phyloP scores from a whole-genome alignment of 257 asterid species.

The Leptodermis oblonga region DNA sequence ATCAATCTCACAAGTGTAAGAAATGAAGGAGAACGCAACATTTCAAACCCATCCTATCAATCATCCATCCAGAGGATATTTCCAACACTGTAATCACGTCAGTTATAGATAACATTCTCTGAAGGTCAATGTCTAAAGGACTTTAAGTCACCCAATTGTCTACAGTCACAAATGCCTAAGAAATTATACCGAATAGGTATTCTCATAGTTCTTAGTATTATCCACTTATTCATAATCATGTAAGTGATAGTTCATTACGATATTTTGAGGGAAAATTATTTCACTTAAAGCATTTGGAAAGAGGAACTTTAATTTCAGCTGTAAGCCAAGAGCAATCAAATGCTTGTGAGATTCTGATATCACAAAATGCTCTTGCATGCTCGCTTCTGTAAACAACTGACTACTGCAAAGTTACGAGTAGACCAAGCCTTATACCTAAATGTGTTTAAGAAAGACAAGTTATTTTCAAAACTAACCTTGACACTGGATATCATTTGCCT shows the following conservation, averaged over 20 bases:
- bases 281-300: background rate
- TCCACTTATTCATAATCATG: background rate
- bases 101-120: background rate
- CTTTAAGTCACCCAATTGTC: background rate
- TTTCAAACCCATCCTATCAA: background rate
- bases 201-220: background rate
- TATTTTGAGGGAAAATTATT: background rate
- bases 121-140: no score
- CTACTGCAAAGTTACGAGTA: background rate
- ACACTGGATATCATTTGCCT: slow-evolving; percentile 69
- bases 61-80: background rate
- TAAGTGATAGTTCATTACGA: background rate
- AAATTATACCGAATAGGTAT: background rate
- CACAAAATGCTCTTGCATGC: background rate
- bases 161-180: background rate
- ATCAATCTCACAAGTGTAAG: background rate
- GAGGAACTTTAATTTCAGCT: background rate
- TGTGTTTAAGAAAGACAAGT: background rate
- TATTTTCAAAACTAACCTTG: slow-evolving; percentile 46
- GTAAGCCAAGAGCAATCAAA: background rate
- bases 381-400: background rate
- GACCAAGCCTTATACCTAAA: background rate
- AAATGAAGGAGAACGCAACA: background rate
- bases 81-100: background rate
- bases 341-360: background rate